Evolutionary conservation across 2,329 filamentous ascomycete species (phyloP), one percentile per base, ranked within the genome.

Genomic region (Bipolaris cookei): DNA sequence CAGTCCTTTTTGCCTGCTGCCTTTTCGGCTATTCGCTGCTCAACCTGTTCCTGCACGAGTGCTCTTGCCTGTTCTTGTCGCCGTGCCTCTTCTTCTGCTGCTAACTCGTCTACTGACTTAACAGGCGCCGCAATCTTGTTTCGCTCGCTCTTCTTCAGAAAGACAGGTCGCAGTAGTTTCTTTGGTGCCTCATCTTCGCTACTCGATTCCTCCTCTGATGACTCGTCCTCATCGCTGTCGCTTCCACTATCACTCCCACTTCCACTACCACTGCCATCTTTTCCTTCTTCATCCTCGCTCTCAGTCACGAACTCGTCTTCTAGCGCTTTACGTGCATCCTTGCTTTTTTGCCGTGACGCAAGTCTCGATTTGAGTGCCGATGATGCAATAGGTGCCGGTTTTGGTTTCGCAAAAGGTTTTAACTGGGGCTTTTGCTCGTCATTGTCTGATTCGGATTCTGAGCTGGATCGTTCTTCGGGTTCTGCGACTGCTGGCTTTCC

Each of bases 41-140:
- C 88, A 41, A 98, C 87, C 73, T 98, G 92, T 66, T 93, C 91
- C 73, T 97, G 92, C 13, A 99, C 87, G 8, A 98, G 80, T 54
- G 86, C 88, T 73, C 97, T 89, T 11, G 90, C 86, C 56, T 89
- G 86, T 37, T 89, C 88, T 73, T 89, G 88, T 60, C 86, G 87
- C 34, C 86, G 84, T 1, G 83, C 76, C 60, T 84, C 79, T 48
- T 82, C 80, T 58, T 83, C 83, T 1, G 78, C 81, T 21, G 78
- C 78, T 6, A 75, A 57, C 43, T 81, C 71, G 28, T 81, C 77
- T 38, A 78, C 71, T 0, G 75, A 64, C 45, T 77, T 72, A 23
- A 58, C 61, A 0, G 71, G 67, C 1, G 69, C 66, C 3, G 65
- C 52, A 62, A 63, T 41, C 59, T 65, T 77, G 59, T 82, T 82